Conservation (phyloP, 2,329 filamentous ascomycete genomes). For the Penicillium glabrum region DNA sequence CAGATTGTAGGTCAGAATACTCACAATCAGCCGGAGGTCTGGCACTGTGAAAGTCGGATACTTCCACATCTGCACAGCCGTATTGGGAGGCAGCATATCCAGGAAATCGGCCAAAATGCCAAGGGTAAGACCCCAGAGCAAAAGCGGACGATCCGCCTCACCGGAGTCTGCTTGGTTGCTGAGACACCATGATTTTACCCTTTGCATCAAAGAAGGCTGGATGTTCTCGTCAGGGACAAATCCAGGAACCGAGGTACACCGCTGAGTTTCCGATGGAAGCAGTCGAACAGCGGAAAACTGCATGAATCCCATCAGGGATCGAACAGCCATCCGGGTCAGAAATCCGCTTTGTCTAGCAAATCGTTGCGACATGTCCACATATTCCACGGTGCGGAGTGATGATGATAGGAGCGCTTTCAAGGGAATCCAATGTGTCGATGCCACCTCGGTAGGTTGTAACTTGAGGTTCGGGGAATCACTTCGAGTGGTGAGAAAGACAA, state of each 20-base stretch:
- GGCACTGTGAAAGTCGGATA: constrained; percentile 67
- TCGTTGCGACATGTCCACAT: constrained; percentile 64
- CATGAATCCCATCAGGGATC: constrained; percentile 64
- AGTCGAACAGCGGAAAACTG: constrained; percentile 65
- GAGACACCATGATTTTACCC: constrained; percentile 28
- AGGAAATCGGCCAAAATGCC: constrained; percentile 68
- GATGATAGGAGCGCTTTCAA: constrained; percentile 61
- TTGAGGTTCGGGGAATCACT: constrained; percentile 57
- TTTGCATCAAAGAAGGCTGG: constrained; percentile 23
- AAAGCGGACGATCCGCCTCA: constrained; percentile 49
- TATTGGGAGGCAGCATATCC: constrained; percentile 64
- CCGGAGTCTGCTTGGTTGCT: constrained; percentile 28
- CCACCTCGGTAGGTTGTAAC: constrained; percentile 68
- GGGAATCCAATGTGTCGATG: constrained; percentile 68
- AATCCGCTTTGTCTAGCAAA: constrained; percentile 58
- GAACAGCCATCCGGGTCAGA: constrained; percentile 55
- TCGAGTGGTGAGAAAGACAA: constrained; percentile 63
- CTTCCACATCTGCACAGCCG: constrained; percentile 62
- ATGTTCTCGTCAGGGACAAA: constrained; percentile 44
- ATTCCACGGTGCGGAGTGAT: constrained; percentile 60
- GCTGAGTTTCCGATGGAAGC: constrained; percentile 60
- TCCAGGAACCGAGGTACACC: constrained; percentile 55
- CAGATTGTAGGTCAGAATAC: constrained; percentile 59
- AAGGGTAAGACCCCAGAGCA: constrained; percentile 69
- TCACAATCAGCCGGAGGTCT: constrained; percentile 61